These are phyloP conservation scores for Croton laevigatus DNA, from an alignment of 441 rosid genomes.

Conservation along the genomic window DNA sequence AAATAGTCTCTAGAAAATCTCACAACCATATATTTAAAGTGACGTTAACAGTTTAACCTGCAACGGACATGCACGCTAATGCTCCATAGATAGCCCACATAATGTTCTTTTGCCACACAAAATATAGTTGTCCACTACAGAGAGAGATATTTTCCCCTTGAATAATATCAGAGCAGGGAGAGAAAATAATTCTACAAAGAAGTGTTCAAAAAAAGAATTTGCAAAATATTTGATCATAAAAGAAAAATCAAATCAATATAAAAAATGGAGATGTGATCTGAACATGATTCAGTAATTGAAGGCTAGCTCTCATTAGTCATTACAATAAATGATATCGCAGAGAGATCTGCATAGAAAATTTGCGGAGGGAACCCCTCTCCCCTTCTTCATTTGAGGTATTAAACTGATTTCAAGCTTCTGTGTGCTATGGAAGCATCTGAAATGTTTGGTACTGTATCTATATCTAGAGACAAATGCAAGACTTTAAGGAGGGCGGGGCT, in stretches of 20 bases:
- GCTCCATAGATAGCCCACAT: too few species aligned
- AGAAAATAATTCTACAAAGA: not conserved
- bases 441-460: not conserved
- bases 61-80: too few species aligned
- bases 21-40: not conserved
- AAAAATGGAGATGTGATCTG: not conserved
- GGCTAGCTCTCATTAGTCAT: not conserved
- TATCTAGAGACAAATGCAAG: too few species aligned
- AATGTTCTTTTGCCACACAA: too few species aligned
- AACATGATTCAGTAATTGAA: not conserved
- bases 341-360: not conserved
- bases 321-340: too few species aligned
- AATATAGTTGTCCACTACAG: too few species aligned
- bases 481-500: too few species aligned
- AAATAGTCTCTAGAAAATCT: not conserved
- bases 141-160: not conserved
- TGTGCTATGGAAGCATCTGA: not conserved
- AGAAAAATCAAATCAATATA: not conserved
- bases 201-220: not conserved
- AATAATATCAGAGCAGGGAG: not conserved
- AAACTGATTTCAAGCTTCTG: not conserved
- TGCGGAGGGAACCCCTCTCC: not conserved
- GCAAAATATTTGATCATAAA: not conserved
- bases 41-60: too few species aligned
- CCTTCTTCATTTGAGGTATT: not conserved